Evolutionary conservation across 176 grass and related monocot genomes (phyloP).

Genomic region (Oryza officinalis): DNA sequence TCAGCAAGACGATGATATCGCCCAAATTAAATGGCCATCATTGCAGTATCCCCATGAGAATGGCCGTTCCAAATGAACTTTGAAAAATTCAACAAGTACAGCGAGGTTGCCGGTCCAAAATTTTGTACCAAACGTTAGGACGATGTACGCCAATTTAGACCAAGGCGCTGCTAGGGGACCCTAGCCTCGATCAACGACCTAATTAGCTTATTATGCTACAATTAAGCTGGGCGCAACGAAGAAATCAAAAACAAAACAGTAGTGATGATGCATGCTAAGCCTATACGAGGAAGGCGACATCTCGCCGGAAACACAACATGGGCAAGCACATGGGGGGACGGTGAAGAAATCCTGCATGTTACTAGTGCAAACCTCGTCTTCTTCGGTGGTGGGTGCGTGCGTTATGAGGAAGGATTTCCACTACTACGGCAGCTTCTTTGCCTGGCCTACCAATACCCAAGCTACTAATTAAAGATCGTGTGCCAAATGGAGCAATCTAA

Average conservation of each 20-base stretch:
- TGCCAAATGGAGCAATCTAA: neutral
- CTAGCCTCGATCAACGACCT: neutral
- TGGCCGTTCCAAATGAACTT: neutral
- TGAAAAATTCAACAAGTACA: constrained; percentile 7
- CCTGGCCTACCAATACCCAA: neutral
- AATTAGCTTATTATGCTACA: neutral
- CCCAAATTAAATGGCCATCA: neutral
- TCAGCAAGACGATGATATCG: constrained; percentile 16
- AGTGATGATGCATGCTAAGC: neutral
- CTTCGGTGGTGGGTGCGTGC: neutral
- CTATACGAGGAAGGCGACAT: constrained; percentile 30
- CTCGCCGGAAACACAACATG: constrained; percentile 19
- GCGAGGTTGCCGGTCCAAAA: neutral
- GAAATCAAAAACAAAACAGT: neutral
- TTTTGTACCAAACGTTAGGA: neutral
- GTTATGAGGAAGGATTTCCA: neutral
- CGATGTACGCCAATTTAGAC: neutral
- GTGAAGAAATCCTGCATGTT: neutral
- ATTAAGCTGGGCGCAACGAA: neutral
- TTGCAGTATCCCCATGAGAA: neutral
- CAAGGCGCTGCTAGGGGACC: neutral
- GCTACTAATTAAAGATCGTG: neutral
- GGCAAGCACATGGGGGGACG: constrained; percentile 16
- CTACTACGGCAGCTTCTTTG: neutral
- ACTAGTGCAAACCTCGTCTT: neutral